These are phyloP conservation scores for Magnusiomyces ingens DNA, from an alignment of 1,139 yeast species.

Conservation along the genomic window DNA sequence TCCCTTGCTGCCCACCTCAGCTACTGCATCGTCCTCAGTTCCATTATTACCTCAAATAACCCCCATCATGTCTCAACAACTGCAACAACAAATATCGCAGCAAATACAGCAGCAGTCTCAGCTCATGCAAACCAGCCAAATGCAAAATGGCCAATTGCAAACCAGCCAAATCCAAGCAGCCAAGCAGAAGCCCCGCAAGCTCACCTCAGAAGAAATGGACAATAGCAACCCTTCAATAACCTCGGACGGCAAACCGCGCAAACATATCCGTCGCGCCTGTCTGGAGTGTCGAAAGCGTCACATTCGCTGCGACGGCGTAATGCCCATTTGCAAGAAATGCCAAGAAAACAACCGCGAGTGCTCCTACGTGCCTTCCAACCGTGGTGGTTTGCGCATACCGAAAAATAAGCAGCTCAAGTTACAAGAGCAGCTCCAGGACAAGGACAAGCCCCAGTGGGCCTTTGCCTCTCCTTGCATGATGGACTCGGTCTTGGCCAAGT, in stretches of 20 bases:
- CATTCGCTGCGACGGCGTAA: conserved; percentile 16
- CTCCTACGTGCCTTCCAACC: conserved; percentile 15
- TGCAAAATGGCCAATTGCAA: too few species aligned
- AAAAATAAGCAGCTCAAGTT: conserved; percentile 7
- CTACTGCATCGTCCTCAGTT: too few species aligned
- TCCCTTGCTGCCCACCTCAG: too few species aligned
- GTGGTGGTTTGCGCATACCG: conserved; percentile 18
- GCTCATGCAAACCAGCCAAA: too few species aligned
- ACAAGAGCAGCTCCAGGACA: conserved; percentile 34
- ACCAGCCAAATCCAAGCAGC: neutral
- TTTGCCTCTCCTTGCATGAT: conserved; percentile 44
- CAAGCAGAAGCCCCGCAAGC: neutral
- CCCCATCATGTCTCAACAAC: too few species aligned
- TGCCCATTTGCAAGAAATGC: conserved; percentile 16
- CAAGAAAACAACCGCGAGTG: conserved; percentile 13
- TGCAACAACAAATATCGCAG: too few species aligned
- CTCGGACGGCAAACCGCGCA: conserved; percentile 15
- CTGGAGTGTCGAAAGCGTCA: conserved; percentile 17
- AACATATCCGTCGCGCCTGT: conserved; percentile 17
- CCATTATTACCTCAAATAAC: too few species aligned
- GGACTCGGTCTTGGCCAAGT: neutral
- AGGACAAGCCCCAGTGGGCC: conserved; percentile 90
- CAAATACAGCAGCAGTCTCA: too few species aligned
- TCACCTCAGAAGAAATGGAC: conserved; percentile 1
- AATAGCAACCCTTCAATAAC: conserved; percentile 9